Evolutionary conservation across 1,139 yeast genomes (phyloP).

Genomic region (Debaryomycetaceae sp.): DNA sequence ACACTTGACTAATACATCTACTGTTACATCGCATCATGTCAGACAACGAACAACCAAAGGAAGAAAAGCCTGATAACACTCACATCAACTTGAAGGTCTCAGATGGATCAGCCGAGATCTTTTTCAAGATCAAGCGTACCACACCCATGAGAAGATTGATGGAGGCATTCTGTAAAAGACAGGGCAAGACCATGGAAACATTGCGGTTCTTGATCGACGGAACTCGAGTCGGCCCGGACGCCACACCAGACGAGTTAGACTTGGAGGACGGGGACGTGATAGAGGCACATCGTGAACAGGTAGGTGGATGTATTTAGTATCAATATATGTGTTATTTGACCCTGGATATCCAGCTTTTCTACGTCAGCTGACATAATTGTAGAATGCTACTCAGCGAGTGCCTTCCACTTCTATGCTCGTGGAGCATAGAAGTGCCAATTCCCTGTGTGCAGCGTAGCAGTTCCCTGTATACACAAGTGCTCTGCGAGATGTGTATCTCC

Average conservation of each 20-base stretch:
- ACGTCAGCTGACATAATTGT: not conserved
- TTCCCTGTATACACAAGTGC: not conserved
- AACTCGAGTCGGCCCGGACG: constrained; percentile 79
- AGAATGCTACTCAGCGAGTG: not conserved
- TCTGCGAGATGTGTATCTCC: not conserved
- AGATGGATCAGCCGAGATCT: constrained; percentile 90
- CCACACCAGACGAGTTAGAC: constrained; percentile 89
- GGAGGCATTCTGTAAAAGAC: constrained; percentile 98
- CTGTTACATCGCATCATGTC: constrained; percentile 19
- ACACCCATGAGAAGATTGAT: constrained; percentile 92
- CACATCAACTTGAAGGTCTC: constrained; percentile 93
- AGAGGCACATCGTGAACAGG: constrained; percentile 97
- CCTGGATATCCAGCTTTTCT: not conserved
- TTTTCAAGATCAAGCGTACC: constrained; percentile 89
- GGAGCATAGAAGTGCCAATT: too few species aligned
- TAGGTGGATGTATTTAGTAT: constrained; percentile 44
- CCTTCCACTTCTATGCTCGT: not conserved
- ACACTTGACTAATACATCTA: not conserved
- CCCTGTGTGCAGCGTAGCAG: not conserved
- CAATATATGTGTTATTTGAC: not conserved
- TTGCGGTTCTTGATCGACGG: constrained; percentile 93
- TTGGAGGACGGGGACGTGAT: constrained; percentile 94
- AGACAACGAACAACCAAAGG: constrained; percentile 43
- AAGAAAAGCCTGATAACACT: constrained; percentile 61
- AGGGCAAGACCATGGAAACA: constrained; percentile 81